Percentiles rank a stretch among this genome's conserved stretches.
These are phyloP conservation scores for Leccinum pellstonianum DNA, from an alignment of 768 basidiomycete genomes.

Conservation along the genomic window DNA sequence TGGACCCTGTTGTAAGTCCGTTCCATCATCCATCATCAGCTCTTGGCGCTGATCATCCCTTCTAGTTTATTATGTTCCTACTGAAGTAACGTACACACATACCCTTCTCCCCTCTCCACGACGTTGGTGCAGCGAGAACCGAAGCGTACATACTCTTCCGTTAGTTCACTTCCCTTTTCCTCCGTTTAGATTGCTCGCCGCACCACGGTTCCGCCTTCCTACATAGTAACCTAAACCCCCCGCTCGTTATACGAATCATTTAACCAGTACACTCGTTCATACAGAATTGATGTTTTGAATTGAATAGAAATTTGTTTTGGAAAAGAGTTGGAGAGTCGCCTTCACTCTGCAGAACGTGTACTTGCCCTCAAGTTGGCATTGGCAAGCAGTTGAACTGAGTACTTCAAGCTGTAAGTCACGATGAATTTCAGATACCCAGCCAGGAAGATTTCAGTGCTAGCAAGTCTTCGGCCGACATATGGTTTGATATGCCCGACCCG, in stretches of 20 bases:
- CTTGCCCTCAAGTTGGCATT: background rate
- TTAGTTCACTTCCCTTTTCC: slow-evolving; percentile 13
- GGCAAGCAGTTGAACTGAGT: background rate
- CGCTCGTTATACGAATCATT: slow-evolving; percentile 26
- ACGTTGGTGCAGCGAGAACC: slow-evolving; percentile 22
- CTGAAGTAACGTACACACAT: slow-evolving; percentile 28
- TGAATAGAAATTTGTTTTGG: slow-evolving; percentile 25
- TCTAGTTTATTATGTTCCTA: slow-evolving; percentile 29
- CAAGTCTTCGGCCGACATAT: slow-evolving; percentile 14
- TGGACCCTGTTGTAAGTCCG: slow-evolving; percentile 29
- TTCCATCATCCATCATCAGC: background rate
- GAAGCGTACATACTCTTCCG: slow-evolving; percentile 20
- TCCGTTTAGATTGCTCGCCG: slow-evolving; percentile 25
- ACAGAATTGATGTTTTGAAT: slow-evolving; percentile 19
- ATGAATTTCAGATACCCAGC: slow-evolving; percentile 3
- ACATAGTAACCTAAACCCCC: slow-evolving; percentile 22
- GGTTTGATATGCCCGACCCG: background rate
- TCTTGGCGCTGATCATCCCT: slow-evolving; percentile 9
- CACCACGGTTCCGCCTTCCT: slow-evolving; percentile 11
- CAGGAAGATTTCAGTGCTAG: background rate
- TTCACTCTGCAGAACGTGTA: background rate
- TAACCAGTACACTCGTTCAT: slow-evolving; percentile 29
- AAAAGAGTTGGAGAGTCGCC: background rate
- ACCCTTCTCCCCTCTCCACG: slow-evolving; percentile 16
- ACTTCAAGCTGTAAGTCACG: background rate